These are phyloP conservation scores for Paracoccidioides brasiliensis DNA, from an alignment of 2,329 filamentous ascomycete species.

Conservation along the genomic window DNA sequence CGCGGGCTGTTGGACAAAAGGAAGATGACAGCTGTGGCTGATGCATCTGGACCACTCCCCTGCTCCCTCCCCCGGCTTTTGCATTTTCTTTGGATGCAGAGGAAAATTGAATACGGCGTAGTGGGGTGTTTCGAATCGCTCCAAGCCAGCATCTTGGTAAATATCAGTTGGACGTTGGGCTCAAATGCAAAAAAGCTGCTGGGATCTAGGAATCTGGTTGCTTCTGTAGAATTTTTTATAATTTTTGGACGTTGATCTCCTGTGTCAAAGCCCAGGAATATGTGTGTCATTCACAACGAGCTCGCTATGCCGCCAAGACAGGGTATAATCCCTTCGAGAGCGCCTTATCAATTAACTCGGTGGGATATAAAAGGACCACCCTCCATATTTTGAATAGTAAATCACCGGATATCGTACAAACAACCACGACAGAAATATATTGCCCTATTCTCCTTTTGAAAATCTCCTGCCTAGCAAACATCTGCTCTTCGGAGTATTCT, in stretches of 20 bases:
- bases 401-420: too few species aligned
- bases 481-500: too few species aligned
- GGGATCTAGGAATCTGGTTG: not conserved
- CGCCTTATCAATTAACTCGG: not conserved
- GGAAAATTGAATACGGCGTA: not conserved
- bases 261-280: not conserved
- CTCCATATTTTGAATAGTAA: not conserved
- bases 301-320: too few species aligned
- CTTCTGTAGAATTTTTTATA: not conserved
- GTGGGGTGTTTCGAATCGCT: not conserved
- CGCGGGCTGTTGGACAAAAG: too few species aligned
- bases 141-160: too few species aligned
- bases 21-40: not conserved
- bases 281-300: too few species aligned
- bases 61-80: too few species aligned
- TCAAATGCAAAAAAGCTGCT: too few species aligned
- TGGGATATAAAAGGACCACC: not conserved
- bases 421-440: too few species aligned
- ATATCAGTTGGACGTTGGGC: too few species aligned
- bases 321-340: not conserved
- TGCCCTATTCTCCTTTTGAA: too few species aligned
- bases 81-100: not conserved
- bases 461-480: too few species aligned
- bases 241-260: not conserved
- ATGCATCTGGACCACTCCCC: not conserved